phyloP scores from a whole-genome alignment of 495 filamentous ascomycete species.

The Barbatosphaeria neglecta region DNA sequence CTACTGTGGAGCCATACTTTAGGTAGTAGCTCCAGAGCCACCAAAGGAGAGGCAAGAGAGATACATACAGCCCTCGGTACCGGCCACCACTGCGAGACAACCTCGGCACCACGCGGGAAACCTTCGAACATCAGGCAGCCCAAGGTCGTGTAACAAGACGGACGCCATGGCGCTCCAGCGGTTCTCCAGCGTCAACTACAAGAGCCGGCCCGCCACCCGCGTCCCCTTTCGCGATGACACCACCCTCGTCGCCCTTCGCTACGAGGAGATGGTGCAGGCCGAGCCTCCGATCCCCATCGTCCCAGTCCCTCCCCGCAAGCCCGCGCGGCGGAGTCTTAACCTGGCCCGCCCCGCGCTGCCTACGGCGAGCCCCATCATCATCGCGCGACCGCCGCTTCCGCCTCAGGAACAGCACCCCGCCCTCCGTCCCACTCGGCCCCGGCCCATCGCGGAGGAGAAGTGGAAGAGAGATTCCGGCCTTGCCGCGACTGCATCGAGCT shows the following conservation, averaged over 20 bases:
- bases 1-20: too few relatives aligned
- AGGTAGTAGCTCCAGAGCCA: too few relatives aligned
- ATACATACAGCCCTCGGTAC: too few relatives aligned
- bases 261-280: conserved; percentile 42
- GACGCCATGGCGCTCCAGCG: conserved; percentile 21
- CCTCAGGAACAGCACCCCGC: conserved; percentile 36
- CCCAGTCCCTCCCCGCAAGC: conserved; percentile 32
- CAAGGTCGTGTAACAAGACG: not conserved
- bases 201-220: conserved; percentile 15
- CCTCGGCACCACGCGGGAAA: too few relatives aligned
- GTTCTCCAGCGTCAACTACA: conserved; percentile 23
- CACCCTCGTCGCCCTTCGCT: conserved; percentile 39
- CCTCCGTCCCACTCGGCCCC: conserved; percentile 23
- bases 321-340: conserved; percentile 17
- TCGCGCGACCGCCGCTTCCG: conserved; percentile 26
- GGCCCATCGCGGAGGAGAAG: conserved; percentile 11
- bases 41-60: too few relatives aligned
- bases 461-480: conserved; percentile 44
- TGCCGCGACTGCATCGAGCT: conserved; percentile 36
- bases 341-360: conserved; percentile 12
- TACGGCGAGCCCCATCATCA: conserved; percentile 13
- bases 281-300: conserved; percentile 46
- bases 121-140: too few relatives aligned
- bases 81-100: too few relatives aligned
- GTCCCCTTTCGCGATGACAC: conserved; percentile 34